Base-by-base conservation (phyloP, 2,329 filamentous ascomycete genomes). In the Tolypocladium inflatum region DNA sequence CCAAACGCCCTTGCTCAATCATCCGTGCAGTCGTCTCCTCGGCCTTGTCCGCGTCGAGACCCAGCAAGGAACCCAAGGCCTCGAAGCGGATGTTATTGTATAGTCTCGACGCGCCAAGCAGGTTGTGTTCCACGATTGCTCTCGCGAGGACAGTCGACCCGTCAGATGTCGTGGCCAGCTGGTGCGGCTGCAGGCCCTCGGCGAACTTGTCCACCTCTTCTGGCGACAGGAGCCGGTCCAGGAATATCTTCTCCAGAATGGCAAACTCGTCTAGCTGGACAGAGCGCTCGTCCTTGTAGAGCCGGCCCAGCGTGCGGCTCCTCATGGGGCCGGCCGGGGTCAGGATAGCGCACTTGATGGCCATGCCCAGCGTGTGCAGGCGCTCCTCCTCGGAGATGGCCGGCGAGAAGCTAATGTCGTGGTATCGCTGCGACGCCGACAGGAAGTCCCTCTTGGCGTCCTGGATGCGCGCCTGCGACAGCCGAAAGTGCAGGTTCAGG, bases 191-290 rank as follows among this genome's bases (percentile, higher is more conserved):
- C 54, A 99, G 79, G 55, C 86, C 87, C 65, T 88, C 79, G 0
- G 92, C 88, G 68, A 99, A 99, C 57, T 89, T 86, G 42, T 86
- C 84, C 48, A 97, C 91, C 74, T 99, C 94, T n/a, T 80, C 82
- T 0, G 88, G 84, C 0, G 84, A 83, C 54, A 99, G 80, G 4
- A 99, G 79, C 7, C 92, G 85, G 72, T 97, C 91, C 54, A 97
- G 80, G 72, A 96, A 96, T 84, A 99, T 97, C 78, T 97, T 97
- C 77, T 97, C 94, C 17, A 99, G 78, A 57, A 99, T 97, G 54
- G 85, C 80, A 68, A 89, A 93, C 74, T 97, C 90, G 38, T 87
- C 83, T 2, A 94, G 82, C 55, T 86, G 83, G 4, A 80, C 78
- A 0, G 90, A 82, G 37, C 94, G 84, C 63, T 97, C 94, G 72